Evolutionary conservation across 169 alveolate species (phyloP).

Genomic region (Eimeria necatrix): DNA sequence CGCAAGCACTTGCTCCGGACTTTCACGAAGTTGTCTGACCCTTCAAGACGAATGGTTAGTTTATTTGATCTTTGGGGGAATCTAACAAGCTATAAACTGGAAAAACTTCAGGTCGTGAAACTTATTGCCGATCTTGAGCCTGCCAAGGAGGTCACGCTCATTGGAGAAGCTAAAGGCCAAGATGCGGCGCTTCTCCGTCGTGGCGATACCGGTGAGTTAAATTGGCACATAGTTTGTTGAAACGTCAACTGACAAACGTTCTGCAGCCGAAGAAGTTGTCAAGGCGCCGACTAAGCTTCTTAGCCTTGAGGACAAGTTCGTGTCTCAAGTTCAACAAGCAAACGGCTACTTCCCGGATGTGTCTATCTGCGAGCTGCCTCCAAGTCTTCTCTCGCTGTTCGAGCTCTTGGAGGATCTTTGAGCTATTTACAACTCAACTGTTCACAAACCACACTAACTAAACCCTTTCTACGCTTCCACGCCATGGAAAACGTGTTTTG

Average conservation of each 20-base stretch:
- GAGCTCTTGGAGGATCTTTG: conserved; percentile 74
- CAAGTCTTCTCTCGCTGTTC: conserved; percentile 75
- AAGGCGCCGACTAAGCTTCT: conserved; percentile 62
- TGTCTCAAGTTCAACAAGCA: conserved; percentile 59
- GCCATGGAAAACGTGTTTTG: conserved; percentile 30
- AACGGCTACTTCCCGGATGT: conserved; percentile 79
- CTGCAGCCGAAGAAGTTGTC: conserved; percentile 18
- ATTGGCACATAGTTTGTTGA: neutral
- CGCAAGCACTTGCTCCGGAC: conserved; percentile 72
- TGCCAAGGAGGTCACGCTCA: conserved; percentile 67
- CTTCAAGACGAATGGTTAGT: conserved; percentile 74
- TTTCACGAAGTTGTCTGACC: conserved; percentile 69
- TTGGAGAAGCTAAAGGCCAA: conserved; percentile 72
- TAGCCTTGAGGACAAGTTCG: conserved; percentile 69
- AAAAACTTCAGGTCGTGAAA: conserved; percentile 61
- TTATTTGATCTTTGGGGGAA: neutral
- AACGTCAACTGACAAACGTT: neutral
- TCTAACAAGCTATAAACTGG: neutral
- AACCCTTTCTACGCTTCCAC: neutral
- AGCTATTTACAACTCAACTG: neutral
- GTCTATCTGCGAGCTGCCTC: conserved; percentile 77
- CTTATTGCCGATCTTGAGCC: conserved; percentile 77
- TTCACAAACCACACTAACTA: neutral
- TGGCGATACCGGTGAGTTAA: neutral
- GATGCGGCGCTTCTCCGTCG: conserved; percentile 50